Evolutionary conservation across 345 rosid genomes (phyloP).

Genomic region (Brassica juncea): DNA sequence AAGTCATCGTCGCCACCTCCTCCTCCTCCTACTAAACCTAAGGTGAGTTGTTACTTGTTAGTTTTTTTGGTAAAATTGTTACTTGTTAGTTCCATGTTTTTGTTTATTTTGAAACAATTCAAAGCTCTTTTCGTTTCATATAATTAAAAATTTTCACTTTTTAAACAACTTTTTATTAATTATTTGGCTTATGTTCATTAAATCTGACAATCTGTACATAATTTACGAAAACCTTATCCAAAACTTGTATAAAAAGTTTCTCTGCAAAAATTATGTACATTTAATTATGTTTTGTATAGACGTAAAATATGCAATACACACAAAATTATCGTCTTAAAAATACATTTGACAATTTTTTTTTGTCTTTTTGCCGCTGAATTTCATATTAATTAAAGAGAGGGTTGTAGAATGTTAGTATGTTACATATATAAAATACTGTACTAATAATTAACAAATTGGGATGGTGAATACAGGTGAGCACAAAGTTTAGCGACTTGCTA

Average conservation of each 20-base stretch:
- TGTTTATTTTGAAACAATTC: neutral
- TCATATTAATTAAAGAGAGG: neutral
- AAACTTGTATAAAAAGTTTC: neutral
- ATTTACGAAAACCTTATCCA: neutral
- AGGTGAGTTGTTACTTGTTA: slow-evolving; percentile 3
- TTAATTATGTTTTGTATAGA: neutral
- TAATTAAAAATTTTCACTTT: neutral
- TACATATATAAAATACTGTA: neutral
- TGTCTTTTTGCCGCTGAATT: neutral
- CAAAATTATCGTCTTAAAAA: neutral
- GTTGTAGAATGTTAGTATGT: neutral
- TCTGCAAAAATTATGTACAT: neutral
- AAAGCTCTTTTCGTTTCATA: neutral
- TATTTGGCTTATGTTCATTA: neutral
- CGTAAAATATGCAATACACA: no score
- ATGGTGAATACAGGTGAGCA: slow-evolving; percentile 47
- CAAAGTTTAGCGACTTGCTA: slow-evolving; percentile 56
- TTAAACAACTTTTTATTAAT: neutral
- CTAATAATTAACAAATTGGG: neutral
- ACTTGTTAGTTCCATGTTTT: neutral
- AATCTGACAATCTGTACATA: neutral
- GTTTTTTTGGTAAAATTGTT: neutral
- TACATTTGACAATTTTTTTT: neutral
- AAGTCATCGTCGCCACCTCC: slow-evolving; percentile 27
- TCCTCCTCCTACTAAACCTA: slow-evolving; percentile 33